phyloP scores from a whole-genome alignment of 2,329 filamentous ascomycete species.

The Torrubiella hemipterigena region DNA sequence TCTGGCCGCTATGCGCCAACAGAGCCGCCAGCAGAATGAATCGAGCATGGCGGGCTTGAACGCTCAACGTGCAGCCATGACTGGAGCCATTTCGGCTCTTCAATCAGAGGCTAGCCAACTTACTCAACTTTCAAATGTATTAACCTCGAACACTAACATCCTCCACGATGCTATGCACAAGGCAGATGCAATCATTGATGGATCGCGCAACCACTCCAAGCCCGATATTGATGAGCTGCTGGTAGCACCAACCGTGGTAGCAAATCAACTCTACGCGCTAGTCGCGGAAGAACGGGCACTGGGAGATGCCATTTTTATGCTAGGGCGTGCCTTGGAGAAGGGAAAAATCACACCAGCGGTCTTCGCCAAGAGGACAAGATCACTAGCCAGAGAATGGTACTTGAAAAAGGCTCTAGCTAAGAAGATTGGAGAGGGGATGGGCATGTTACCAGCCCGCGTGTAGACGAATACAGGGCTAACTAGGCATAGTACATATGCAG shows the following conservation, averaged over 20 bases:
- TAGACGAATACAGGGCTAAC: background rate
- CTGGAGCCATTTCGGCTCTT: conserved; percentile 54
- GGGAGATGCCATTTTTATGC: conserved; percentile 74
- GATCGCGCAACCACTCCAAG: conserved; percentile 54
- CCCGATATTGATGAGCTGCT: conserved; percentile 83
- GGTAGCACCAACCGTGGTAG: conserved; percentile 87
- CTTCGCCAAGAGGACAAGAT: conserved; percentile 67
- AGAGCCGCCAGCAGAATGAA: conserved; percentile 58
- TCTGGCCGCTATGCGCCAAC: conserved; percentile 56
- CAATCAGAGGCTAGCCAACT: conserved; percentile 64
- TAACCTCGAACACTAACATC: conserved; percentile 67
- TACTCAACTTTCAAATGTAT: conserved; percentile 54
- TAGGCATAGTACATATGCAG: too few relatives aligned
- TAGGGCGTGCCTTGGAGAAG: conserved; percentile 62
- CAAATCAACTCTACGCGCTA: conserved; percentile 80
- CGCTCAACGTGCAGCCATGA: conserved; percentile 69
- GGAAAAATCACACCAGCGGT: conserved; percentile 60
- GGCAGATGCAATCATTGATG: conserved; percentile 66
- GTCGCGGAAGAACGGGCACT: conserved; percentile 82
- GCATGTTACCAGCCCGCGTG: conserved; percentile 30
- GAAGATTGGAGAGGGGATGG: conserved; percentile 70
- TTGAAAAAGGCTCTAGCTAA: conserved; percentile 69
- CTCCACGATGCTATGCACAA: conserved; percentile 65
- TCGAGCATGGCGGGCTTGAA: conserved; percentile 63
- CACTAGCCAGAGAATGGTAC: conserved; percentile 68